Evolutionary conservation across 495 filamentous ascomycete genomes (phyloP), one percentile per base, ranked within the genome.

Genomic region (Poronia punctata): DNA sequence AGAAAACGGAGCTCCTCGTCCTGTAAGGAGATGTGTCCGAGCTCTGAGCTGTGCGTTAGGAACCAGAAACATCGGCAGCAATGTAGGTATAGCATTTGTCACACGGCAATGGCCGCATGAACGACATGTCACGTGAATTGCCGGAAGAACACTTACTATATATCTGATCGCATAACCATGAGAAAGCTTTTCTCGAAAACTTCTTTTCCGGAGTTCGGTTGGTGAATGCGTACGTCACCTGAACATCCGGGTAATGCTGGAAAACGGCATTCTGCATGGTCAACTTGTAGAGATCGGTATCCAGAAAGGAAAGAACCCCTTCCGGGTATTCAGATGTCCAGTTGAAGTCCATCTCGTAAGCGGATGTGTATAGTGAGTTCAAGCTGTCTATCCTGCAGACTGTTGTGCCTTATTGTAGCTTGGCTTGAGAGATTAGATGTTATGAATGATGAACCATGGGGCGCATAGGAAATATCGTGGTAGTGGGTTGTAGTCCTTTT

Each of bases 221-320:
- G 28, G 87, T 95, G 71, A 94, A 93, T 37, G 79, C 74, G 60
- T 97, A 98, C 5, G 84, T 87, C 30, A 96, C 90, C 25, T 83
- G 66, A 37, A 88, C 80, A 50, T 90, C 75, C 11, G 83, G 79
- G 58, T 93, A 96, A 65, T 85, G 89, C 55, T 86, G 88, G 35
- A 95, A 71, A 48, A 97, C 78, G 27, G 89, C 92, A 57, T 86
- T 94, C 79, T 98, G 92, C 92, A 98, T 98, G 7, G 92, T 98
- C 55, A 98, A 63, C 64, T 98, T 98, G 74, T 98, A 98, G 28
- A 98, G 71, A 69, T 98, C 92, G 1, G 92, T 98, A 59, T 98
- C 92, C 26, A 98, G 77, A 45, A 98, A 81, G 44, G 92, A 96
- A 61, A 76, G 82, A 54, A 97, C 79, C 25, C 88, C 89, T 53